These are phyloP conservation scores for Cicer bijugum DNA, from an alignment of 306 rosid genomes.

Conservation along the genomic window DNA sequence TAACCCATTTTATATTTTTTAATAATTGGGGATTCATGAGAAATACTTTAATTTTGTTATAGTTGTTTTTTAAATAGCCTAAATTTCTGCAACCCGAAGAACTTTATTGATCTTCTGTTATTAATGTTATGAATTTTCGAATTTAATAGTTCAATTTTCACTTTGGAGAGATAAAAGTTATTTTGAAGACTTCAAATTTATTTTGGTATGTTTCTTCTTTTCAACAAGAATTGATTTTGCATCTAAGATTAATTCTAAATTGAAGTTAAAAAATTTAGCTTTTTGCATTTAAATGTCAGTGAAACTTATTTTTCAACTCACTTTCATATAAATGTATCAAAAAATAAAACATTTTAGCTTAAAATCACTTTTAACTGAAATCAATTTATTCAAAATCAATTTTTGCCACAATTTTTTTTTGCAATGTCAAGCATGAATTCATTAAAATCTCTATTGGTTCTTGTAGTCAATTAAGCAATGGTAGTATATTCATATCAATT, in stretches of 20 bases:
- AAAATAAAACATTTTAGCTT: too few species aligned
- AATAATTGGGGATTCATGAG: not conserved
- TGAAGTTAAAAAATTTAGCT: too few species aligned
- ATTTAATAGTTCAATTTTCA: conserved; percentile 8
- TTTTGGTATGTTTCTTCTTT: too few species aligned
- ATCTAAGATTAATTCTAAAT: too few species aligned
- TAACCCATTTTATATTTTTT: not conserved
- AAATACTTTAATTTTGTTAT: not conserved
- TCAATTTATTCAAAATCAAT: too few species aligned
- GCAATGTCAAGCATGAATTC: not conserved
- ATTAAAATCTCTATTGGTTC: not conserved
- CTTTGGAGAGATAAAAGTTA: not conserved
- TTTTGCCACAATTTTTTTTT: not conserved
- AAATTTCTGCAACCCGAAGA: not conserved
- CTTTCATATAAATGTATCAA: too few species aligned
- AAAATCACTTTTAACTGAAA: too few species aligned
- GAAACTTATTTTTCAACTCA: too few species aligned
- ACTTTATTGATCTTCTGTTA: conserved; percentile 31
- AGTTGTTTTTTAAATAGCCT: not conserved
- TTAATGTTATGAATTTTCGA: conserved; percentile 17
- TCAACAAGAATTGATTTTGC: too few species aligned
- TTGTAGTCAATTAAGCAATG: not conserved
- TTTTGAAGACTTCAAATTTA: too few species aligned
- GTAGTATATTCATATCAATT: not conserved
- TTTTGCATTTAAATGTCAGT: too few species aligned